Base-by-base conservation (phyloP, 345 rosid species). In the Combretum micranthum region DNA sequence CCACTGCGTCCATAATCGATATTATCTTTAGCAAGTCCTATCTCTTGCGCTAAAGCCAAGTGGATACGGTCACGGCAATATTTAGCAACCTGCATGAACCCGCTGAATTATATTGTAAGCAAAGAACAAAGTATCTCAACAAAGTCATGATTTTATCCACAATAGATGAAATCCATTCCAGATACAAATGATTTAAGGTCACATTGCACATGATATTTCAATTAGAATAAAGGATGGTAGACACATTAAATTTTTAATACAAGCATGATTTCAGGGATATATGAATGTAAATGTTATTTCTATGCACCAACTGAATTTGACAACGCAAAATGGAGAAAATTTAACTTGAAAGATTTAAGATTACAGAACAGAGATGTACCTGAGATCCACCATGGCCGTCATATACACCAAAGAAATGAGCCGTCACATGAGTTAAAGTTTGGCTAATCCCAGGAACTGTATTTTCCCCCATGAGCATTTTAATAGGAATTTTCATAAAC, bases 341-440 rank as follows among this genome's bases (percentile, higher is more conserved):
- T 56, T 18, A 43, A 43, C 49, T 43, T 25, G 50, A 18, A 7
- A 25, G 44, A 52, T 22, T 26, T 18, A 37, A 14, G 43, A 12
- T 47, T 52, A 49, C 10, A 20, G 53, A 44, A 59, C 53, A 22
- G 53, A 55, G 48, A 60, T 39, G 42, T 69, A 92, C 98, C 95
- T 86, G 96, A 15, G 90, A 72, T 42, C 98, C 98, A 47, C 96
- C 98, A 53, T 92, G 98, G 56, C 96, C 98, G 76, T 92, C 98
- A 62, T 88, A 92, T 26, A 86, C 98, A 47, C 95, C 95, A 43
- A 86, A 92, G 75, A 92, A 86, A 69, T 92, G 98, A 61, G 86
- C 70, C 51, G 81, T 80, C 54, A 88, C 85, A 64, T 80, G 74
- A n/a, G 86, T 69, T 64, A 86, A 76, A 70, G 71, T 74, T 60